Evolutionary conservation across 1,284 basidiomycete species (phyloP), one percentile per base, ranked within the genome.

Genomic region (Trichosporon asahii): DNA sequence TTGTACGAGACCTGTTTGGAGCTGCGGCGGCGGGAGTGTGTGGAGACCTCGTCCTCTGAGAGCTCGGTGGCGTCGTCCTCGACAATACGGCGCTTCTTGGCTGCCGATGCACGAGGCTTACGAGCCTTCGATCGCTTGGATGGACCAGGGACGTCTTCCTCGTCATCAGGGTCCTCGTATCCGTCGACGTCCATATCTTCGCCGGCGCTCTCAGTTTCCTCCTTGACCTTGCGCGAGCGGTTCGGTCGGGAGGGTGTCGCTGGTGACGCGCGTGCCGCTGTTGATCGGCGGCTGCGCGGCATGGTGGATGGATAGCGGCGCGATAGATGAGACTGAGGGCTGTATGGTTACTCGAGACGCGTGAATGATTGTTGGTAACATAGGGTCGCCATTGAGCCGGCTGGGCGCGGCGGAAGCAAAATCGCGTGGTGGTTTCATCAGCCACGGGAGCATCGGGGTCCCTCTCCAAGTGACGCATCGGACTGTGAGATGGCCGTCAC

Each of bases 1-100:
- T 68, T 69, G 68, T 76, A 76, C 63, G 71, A 72, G 61, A 76
- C 75, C 37, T 74, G 73, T 66, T 74, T 75, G 63, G 67, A 66
- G 18, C 68, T 66, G 15, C 75, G 70, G 18, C 69, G 70, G 31
- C 75, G 69, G 33, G 64, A 40, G 23, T 70, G 67, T 7, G 67
- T 49, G 8, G 69, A 55, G 8, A 66, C 64, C 8, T 66, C 73
- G 25, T 72, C 74, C 14, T 68, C 75, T 7, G 75, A 73, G 21
- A 68, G 66, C 21, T 70, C 73, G 27, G 66, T 65, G n/a, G 40
- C 55, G n/a, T 64, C 70, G 3, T 49, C 63, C n/a, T 70, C 66
- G 18, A 57, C 55, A 18, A 35, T 66, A 9, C 37, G 66, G 18
- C 23, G 55, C 25, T 44, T 64, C 35, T 37, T 40, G 5, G 64